Conservation (phyloP, 148 eudicot species). For the Agrostemma githago region DNA sequence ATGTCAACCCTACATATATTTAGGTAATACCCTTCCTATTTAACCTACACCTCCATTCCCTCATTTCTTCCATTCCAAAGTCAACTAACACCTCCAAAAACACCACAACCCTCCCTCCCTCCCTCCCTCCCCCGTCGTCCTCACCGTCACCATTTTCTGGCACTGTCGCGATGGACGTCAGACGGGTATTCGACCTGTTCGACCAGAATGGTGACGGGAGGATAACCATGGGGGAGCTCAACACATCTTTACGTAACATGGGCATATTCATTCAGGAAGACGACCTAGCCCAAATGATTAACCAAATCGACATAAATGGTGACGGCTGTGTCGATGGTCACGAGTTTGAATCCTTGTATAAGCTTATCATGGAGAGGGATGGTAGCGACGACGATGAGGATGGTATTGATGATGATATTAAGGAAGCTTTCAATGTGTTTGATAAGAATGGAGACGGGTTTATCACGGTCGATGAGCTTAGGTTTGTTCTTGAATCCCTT, state of each 20-base stretch:
- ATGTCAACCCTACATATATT: background rate
- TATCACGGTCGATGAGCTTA: slow-evolving; percentile 65
- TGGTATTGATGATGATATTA: slow-evolving; percentile 48
- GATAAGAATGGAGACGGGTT: slow-evolving; percentile 74
- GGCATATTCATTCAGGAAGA: slow-evolving; percentile 44
- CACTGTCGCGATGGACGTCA: slow-evolving; percentile 32
- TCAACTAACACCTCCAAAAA: background rate
- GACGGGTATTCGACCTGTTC: slow-evolving; percentile 59
- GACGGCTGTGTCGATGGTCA: slow-evolving; percentile 63
- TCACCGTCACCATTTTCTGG: slow-evolving; percentile 3
- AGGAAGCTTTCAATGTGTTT: slow-evolving; percentile 70
- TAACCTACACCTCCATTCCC: background rate
- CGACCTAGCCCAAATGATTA: slow-evolving; percentile 50
- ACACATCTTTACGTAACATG: slow-evolving; percentile 40
- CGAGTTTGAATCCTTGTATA: slow-evolving; percentile 51
- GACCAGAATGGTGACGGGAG: slow-evolving; percentile 64
- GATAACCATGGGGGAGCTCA: slow-evolving; percentile 53
- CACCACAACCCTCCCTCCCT: background rate
- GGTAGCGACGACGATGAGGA: slow-evolving; percentile 30
- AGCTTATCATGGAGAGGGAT: slow-evolving; percentile 32
- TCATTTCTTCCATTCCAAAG: background rate
- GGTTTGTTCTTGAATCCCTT: slow-evolving; percentile 45
- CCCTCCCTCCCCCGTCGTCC: background rate
- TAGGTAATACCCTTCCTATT: no score
- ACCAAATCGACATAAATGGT: slow-evolving; percentile 46